Evolutionary conservation across 805 yeast genomes (phyloP).

Genomic region (Barnettozyma sp.): DNA sequence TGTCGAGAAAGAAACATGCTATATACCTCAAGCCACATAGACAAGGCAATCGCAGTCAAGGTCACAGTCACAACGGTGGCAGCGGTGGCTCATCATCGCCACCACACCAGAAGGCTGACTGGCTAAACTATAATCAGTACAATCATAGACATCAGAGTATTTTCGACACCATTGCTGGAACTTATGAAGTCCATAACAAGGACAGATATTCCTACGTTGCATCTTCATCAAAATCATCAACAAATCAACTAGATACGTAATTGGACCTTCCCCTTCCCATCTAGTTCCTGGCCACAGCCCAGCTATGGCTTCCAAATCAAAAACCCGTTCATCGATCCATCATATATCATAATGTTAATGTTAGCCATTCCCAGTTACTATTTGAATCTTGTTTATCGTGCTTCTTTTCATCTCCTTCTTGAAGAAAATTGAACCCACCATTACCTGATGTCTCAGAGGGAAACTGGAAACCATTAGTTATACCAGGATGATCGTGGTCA

Average conservation of each 20-base stretch:
- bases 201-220: constrained; percentile 29
- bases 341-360: constrained; percentile 20
- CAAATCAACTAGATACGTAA: no score
- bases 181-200: constrained; percentile 21
- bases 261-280: no score
- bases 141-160: constrained; percentile 21
- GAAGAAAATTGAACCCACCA: constrained; percentile 7
- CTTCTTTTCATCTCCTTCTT: neutral
- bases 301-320: neutral
- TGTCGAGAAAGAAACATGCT: constrained; percentile 1
- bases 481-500: no score
- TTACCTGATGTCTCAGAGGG: no score
- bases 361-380: constrained; percentile 27
- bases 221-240: constrained; percentile 14
- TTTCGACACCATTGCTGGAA: constrained; percentile 16
- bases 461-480: constrained; percentile 8
- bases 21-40: neutral
- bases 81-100: neutral
- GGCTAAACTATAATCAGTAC: constrained; percentile 4
- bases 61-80: neutral
- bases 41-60: neutral
- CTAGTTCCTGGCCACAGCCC: neutral
- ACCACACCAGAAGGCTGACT: constrained; percentile 4
- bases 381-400: constrained; percentile 10
- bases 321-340: neutral